A percentile compares a stretch with the other conserved stretches of the same genome.
Conservation (phyloP, 257 asterid species). For the Solanum paucissectum region DNA sequence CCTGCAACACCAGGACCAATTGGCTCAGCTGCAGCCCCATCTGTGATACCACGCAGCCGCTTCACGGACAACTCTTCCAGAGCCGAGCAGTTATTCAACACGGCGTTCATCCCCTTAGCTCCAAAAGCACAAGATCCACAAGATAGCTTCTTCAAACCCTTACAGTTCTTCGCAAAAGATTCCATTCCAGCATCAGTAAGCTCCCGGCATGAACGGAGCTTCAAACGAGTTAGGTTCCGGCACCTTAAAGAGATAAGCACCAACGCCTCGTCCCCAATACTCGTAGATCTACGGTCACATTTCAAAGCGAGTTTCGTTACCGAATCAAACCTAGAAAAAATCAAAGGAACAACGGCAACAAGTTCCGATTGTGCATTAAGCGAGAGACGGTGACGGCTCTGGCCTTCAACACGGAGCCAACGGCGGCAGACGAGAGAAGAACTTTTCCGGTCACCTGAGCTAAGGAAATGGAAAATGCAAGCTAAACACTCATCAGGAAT, state of each 20-base stretch:
- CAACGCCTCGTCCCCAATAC: slow-evolving; percentile 57
- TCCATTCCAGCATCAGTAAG: slow-evolving; percentile 66
- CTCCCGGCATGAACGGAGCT: slow-evolving; percentile 82
- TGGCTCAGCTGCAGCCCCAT: slow-evolving; percentile 30
- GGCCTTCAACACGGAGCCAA: slow-evolving; percentile 75
- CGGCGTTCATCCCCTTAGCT: slow-evolving; percentile 60
- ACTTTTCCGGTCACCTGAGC: slow-evolving; percentile 66
- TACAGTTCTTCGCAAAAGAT: slow-evolving; percentile 47
- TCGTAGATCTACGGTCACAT: slow-evolving; percentile 85
- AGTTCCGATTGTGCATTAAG: slow-evolving; percentile 63
- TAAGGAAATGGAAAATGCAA: slow-evolving; percentile 46
- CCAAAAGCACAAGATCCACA: slow-evolving; percentile 85
- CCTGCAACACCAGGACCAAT: slow-evolving; percentile 60
- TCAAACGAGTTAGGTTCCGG: slow-evolving; percentile 54
- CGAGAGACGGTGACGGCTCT: slow-evolving; percentile 83
- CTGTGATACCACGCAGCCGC: slow-evolving; percentile 65
- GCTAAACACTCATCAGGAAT: slow-evolving; percentile 83
- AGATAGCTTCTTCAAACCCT: slow-evolving; percentile 57
- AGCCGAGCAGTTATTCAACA: slow-evolving; percentile 50
- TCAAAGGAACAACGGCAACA: slow-evolving; percentile 15
- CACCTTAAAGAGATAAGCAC: slow-evolving; percentile 48
- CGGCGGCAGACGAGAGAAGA: slow-evolving; percentile 71
- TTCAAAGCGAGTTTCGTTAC: slow-evolving; percentile 75
- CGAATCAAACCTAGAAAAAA: slow-evolving; percentile 65
- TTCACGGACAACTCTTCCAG: slow-evolving; percentile 76